Percentiles rank a stretch among this genome's conserved stretches.
Evolutionary conservation across 2,329 filamentous ascomycete genomes (phyloP).

Genomic region (Penicillium fuscoglaucum): DNA sequence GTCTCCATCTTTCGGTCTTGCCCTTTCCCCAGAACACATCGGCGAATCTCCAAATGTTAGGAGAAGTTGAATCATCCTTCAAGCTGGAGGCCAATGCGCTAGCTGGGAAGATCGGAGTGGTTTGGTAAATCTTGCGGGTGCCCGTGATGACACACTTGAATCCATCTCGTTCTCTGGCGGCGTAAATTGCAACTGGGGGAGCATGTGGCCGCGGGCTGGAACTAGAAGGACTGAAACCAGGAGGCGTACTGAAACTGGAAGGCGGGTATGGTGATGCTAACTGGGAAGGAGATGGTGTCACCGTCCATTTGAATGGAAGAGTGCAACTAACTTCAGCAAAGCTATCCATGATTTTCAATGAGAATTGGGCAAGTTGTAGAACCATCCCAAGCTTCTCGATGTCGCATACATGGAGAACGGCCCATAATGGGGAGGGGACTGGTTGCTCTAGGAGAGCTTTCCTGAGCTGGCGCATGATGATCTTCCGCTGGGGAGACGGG

Average conservation of each 20-base stretch:
- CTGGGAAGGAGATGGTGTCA: neutral
- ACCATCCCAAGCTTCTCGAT: constrained; percentile 4
- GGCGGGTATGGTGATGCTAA: neutral
- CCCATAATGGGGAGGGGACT: constrained; percentile 9
- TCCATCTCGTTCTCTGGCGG: constrained; percentile 10
- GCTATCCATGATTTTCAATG: neutral
- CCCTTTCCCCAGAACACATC: constrained; percentile 9
- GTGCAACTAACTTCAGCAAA: neutral
- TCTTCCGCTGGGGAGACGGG: neutral
- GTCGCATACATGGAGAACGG: constrained; percentile 12
- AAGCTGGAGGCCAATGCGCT: neutral
- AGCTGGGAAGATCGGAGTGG: constrained; percentile 4
- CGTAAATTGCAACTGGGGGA: neutral
- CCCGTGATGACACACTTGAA: constrained; percentile 12
- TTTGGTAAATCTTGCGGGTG: constrained; percentile 1
- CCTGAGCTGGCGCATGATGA: neutral
- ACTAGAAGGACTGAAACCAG: neutral
- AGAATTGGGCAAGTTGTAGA: neutral
- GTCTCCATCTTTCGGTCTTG: constrained; percentile 3
- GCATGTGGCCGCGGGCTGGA: neutral
- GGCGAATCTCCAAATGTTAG: constrained; percentile 4
- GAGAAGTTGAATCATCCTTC: neutral
- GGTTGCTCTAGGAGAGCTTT: neutral
- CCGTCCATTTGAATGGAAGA: constrained; percentile 7
- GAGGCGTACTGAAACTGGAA: neutral